phyloP scores from a whole-genome alignment of 345 rosid genomes.

The Isatis tinctoria region DNA sequence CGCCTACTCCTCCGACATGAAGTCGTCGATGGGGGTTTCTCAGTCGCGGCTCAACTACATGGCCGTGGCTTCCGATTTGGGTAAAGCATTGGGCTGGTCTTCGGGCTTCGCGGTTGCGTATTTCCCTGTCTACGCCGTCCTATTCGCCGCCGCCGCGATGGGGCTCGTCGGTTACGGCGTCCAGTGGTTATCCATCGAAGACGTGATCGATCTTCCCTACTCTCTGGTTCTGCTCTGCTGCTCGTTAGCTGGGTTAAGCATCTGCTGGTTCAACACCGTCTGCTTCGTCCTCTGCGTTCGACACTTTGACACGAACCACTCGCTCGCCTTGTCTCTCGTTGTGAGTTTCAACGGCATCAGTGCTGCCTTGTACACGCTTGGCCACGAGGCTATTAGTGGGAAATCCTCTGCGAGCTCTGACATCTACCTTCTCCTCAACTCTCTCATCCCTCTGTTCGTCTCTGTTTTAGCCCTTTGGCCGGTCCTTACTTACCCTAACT shows the following conservation, averaged over 20 bases:
- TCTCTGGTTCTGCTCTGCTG: conserved; percentile 62
- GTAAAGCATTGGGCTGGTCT: conserved; percentile 79
- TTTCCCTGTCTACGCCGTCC: conserved; percentile 52
- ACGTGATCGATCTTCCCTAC: conserved; percentile 49
- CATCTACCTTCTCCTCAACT: conserved; percentile 59
- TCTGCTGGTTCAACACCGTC: conserved; percentile 91
- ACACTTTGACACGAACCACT: conserved; percentile 53
- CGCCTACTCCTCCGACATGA: conserved; percentile 57
- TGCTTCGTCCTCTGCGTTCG: conserved; percentile 69
- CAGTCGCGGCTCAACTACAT: conserved; percentile 67
- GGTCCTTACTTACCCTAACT: conserved; percentile 39
- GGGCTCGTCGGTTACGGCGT: conserved; percentile 60
- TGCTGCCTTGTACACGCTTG: conserved; percentile 66
- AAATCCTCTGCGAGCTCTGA: conserved; percentile 29
- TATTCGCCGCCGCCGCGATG: conserved; percentile 49
- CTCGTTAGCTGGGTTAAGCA: conserved; percentile 73
- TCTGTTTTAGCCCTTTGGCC: conserved; percentile 55
- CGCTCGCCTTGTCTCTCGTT: conserved; percentile 69
- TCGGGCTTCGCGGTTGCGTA: conserved; percentile 48
- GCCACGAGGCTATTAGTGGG: conserved; percentile 49
- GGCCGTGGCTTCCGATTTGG: conserved; percentile 74
- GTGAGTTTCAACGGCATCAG: conserved; percentile 71
- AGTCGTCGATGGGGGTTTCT: conserved; percentile 61
- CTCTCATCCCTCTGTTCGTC: conserved; percentile 48
- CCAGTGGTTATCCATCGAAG: conserved; percentile 62